Evolutionary conservation across 2,329 filamentous ascomycete species (phyloP), one percentile per base, ranked within the genome.

Genomic region (Calonectria leucothoes): DNA sequence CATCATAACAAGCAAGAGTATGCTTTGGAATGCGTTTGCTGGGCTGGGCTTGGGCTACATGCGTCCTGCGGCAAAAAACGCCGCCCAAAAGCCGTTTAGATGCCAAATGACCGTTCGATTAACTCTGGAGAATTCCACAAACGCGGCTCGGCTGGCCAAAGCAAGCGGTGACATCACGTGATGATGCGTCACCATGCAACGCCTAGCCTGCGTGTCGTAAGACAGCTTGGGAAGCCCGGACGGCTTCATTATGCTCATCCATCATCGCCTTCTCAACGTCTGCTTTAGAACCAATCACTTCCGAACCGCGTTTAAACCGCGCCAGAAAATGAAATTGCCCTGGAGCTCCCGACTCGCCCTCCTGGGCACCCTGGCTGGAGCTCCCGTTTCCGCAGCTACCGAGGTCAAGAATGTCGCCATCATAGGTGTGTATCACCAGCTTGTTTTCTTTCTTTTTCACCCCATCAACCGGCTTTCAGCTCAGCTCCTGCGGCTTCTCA

Each of bases 321-420:
- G 10, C 10, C 11, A 20, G 61, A 74, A 65, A 7, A 80, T 81
- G 80, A 69, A 65, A 61, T 14, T 68, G 51, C 52, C 70, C n/a
- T 73, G 70, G 67, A 59, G 66, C 17, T 45, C 73, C n/a, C 61
- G 42, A 25, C 59, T 81, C n/a, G 74, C 77, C 23, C 71, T 78
- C 25, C 68, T 81, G 14, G 75, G 71, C 45, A 63, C 73, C 23
- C 63, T 78, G n/a, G 74, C 74, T 39, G 68, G 57, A 57, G 72
- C 63, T 35, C 65, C 76, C 15, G 59, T 69, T 35, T 48, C 70
- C 15, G 59, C 68, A 49, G 63, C 27, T 11, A 61, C 66, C 29
- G 70, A 80, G 51, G 77, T 82, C 25, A 82, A 80, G 72, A 85
- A 84, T 68, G 79, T 85, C 59, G 83, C 83, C 33, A 83, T 85